Evolutionary conservation across 208 protist genomes (phyloP).

Genomic region (Naegleria lovaniensis): DNA sequence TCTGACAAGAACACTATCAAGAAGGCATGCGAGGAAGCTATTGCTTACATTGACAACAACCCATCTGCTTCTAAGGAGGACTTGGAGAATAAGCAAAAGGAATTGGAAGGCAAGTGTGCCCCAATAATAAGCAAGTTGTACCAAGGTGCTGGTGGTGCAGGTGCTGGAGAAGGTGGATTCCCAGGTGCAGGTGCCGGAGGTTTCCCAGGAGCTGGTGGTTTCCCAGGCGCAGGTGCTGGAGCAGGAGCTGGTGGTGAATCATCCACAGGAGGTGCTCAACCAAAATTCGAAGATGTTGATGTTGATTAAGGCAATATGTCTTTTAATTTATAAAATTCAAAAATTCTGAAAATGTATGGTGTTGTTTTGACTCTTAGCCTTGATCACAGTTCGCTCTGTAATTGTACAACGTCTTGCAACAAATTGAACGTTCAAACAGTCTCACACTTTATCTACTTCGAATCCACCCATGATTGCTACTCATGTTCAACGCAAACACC

Average conservation of each 20-base stretch:
- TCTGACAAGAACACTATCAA: slow-evolving; percentile 59
- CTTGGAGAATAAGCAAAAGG: slow-evolving; percentile 70
- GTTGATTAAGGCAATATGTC: slow-evolving; percentile 4
- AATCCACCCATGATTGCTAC: too few relatives aligned
- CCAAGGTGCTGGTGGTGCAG: slow-evolving; percentile 49
- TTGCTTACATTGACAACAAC: slow-evolving; percentile 75
- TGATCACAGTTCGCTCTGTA: too few relatives aligned
- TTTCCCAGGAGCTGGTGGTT: background rate
- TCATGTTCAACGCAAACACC: too few relatives aligned
- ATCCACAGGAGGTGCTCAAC: background rate
- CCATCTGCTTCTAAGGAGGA: slow-evolving; percentile 62
- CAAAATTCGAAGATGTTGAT: slow-evolving; percentile 25
- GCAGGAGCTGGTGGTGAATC: background rate
- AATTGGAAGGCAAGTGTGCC: slow-evolving; percentile 72
- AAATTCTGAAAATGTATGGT: background rate
- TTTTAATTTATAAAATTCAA: background rate
- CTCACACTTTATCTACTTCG: too few relatives aligned
- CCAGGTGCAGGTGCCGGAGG: background rate
- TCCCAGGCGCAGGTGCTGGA: background rate
- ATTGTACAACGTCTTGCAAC: too few relatives aligned
- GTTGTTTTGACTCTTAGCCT: too few relatives aligned
- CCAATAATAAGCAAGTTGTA: slow-evolving; percentile 92
- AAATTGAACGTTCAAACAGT: too few relatives aligned
- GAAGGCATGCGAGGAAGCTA: slow-evolving; percentile 58
- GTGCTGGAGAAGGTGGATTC: slow-evolving; percentile 41